Base-by-base conservation (phyloP, 164 flowering plant genomes). In the Akebia trifoliata region DNA sequence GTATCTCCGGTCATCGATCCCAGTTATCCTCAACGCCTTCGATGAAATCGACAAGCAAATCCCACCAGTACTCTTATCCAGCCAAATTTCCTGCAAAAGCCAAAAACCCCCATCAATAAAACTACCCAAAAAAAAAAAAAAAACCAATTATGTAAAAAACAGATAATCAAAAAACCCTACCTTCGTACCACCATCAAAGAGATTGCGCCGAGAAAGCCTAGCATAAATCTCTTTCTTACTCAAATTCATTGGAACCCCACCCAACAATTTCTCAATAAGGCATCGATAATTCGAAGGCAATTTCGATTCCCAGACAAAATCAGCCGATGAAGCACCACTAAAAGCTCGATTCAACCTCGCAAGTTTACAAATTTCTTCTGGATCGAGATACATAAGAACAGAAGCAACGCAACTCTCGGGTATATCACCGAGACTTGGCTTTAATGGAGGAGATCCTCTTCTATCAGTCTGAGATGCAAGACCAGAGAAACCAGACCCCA, bases 1-100 rank as follows among this genome's bases (percentile, higher is more conserved):
- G 54, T 93, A 89, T 80, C 98, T 81, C 47, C 96, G 74, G 63
- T 93, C 98, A 73, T 89, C 97, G 14, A 93, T 89, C 29, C 97
- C 95, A 0, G 95, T 93, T 42, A 93, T 84, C 1, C 77, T 52
- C 60, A 93, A 69, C 18, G 84, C 97, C 64, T 72, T 85, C 1
- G 89, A 66, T 24, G 95, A 75, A 21, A 93, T 78, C 22, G 80
- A 74, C 75, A 89, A 57, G 64, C 94, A 89, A 29, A 81, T 67
- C 43, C 78, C 77, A 42, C 85, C 90, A 3, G 79, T 77, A 18
- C 55, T 63, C 75, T 81, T 89, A 56, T 89, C 95, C 68, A 93
- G 62, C 98, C 98, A 93, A 50, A 70, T 81, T 60, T 56, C 81
- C 98, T 89, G 67, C 34, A 67, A 57, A 44, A 44, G 45, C 50